Evolutionary conservation across 2,329 filamentous ascomycete species (phyloP).

Genomic region (Aureobasidium sp.): DNA sequence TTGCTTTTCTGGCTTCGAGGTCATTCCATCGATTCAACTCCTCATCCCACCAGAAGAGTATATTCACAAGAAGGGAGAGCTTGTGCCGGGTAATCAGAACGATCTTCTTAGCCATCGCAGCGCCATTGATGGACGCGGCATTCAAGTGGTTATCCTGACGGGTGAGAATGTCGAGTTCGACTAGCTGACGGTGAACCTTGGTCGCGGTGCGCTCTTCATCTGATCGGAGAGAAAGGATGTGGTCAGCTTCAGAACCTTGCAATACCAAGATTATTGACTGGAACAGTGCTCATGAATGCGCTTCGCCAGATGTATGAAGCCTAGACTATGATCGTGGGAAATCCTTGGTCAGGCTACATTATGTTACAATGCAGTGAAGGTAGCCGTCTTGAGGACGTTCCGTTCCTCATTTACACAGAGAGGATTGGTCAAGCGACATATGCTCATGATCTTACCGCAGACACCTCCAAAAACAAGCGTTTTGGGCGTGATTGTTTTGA

Average conservation of each 20-base stretch:
- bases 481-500: background rate
- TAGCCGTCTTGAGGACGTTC: too few relatives aligned
- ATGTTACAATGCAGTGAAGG: too few relatives aligned
- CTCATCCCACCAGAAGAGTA: background rate
- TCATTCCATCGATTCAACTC: background rate
- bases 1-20: background rate
- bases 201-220: background rate
- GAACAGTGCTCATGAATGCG: too few relatives aligned
- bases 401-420: too few relatives aligned
- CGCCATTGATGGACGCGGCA: background rate
- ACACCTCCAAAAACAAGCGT: background rate
- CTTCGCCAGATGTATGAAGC: too few relatives aligned
- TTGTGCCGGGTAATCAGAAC: background rate
- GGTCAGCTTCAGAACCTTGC: too few relatives aligned
- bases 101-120: background rate
- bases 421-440: too few relatives aligned
- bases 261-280: too few relatives aligned
- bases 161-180: background rate
- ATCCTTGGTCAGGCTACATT: too few relatives aligned
- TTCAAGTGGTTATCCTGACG: background rate
- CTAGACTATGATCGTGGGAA: too few relatives aligned
- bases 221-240: too few relatives aligned
- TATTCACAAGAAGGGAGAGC: background rate
- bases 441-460: background rate
- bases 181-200: background rate